A percentile compares a stretch with the other conserved stretches of the same genome.
phyloP scores from a whole-genome alignment of 768 basidiomycete genomes.

The Pulveroboletus frians region DNA sequence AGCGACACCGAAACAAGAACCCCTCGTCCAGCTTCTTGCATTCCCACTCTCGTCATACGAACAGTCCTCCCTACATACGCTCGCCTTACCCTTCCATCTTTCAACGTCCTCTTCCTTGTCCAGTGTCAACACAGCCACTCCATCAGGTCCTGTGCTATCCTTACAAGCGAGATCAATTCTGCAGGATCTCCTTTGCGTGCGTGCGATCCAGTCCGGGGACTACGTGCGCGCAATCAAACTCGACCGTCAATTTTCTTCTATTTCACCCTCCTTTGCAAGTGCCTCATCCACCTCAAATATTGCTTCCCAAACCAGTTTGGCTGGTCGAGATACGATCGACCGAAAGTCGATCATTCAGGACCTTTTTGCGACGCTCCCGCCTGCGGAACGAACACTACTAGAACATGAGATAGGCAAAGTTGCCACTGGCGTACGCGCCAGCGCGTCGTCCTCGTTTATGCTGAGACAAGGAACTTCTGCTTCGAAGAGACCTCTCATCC shows the following conservation, averaged over 20 bases:
- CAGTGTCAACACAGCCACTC: neutral
- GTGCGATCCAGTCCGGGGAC: constrained; percentile 68
- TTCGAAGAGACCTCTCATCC: constrained; percentile 18
- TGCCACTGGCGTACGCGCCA: constrained; percentile 20
- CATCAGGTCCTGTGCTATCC: constrained; percentile 29
- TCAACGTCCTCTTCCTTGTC: constrained; percentile 30
- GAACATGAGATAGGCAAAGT: constrained; percentile 52
- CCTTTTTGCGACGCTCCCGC: constrained; percentile 57
- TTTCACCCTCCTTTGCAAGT: constrained; percentile 29
- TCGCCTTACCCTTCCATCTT: constrained; percentile 48
- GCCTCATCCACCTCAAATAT: constrained; percentile 6
- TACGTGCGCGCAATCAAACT: constrained; percentile 71
- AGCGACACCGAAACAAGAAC: constrained; percentile 57
- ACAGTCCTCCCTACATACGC: constrained; percentile 49
- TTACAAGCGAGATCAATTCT: constrained; percentile 49
- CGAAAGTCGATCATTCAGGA: constrained; percentile 69
- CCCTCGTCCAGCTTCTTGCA: constrained; percentile 57
- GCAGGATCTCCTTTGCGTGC: constrained; percentile 75
- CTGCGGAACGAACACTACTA: constrained; percentile 56
- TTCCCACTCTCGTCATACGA: constrained; percentile 66
- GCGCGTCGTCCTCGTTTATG: neutral
- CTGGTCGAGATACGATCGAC: constrained; percentile 32
- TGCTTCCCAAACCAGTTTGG: constrained; percentile 24
- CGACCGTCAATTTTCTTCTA: constrained; percentile 55
- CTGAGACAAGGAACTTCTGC: constrained; percentile 8